Percentiles rank a stretch among this genome's conserved stretches.
Evolutionary conservation across 345 rosid genomes (phyloP).

Genomic region (Syzygium oleosum): DNA sequence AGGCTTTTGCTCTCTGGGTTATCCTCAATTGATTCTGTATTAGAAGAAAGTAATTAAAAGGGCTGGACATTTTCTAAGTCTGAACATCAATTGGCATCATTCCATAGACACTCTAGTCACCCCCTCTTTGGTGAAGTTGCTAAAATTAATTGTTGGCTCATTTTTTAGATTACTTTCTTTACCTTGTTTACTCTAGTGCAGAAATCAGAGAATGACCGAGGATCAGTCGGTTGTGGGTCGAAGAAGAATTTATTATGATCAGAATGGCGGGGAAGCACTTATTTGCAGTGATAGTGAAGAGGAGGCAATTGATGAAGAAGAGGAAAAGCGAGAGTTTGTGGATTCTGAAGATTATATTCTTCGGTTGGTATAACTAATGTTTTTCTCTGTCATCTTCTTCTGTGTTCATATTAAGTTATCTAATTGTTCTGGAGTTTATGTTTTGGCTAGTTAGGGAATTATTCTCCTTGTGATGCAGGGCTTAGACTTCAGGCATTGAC

Average conservation of each 20-base stretch:
- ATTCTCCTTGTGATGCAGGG: neutral
- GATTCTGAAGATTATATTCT: slow-evolving; percentile 83
- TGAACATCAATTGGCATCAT: neutral
- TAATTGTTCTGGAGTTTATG: neutral
- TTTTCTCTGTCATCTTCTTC: slow-evolving; percentile 4
- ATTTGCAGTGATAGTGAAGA: slow-evolving; percentile 99
- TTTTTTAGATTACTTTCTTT: neutral
- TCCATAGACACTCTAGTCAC: neutral
- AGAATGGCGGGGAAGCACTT: slow-evolving; percentile 95
- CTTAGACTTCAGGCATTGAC: neutral
- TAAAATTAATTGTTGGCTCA: neutral
- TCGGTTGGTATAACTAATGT: slow-evolving; percentile 52
- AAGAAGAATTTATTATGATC: slow-evolving; percentile 96
- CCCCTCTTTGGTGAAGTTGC: neutral
- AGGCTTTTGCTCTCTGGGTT: neutral
- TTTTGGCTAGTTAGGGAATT: neutral
- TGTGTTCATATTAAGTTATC: neutral
- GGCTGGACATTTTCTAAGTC: neutral
- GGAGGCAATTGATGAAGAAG: slow-evolving; percentile 78
- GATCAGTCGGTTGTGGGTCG: slow-evolving; percentile 98
- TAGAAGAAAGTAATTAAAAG: neutral
- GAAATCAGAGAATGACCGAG: slow-evolving; percentile 99
- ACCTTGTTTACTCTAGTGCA: slow-evolving; percentile 11
- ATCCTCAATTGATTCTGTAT: neutral
- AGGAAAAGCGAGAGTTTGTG: slow-evolving; percentile 63